Evolutionary conservation across 2,329 filamentous ascomycete species (phyloP), one percentile per base, ranked within the genome.

Genomic region (Trichophyton schoenleinii): DNA sequence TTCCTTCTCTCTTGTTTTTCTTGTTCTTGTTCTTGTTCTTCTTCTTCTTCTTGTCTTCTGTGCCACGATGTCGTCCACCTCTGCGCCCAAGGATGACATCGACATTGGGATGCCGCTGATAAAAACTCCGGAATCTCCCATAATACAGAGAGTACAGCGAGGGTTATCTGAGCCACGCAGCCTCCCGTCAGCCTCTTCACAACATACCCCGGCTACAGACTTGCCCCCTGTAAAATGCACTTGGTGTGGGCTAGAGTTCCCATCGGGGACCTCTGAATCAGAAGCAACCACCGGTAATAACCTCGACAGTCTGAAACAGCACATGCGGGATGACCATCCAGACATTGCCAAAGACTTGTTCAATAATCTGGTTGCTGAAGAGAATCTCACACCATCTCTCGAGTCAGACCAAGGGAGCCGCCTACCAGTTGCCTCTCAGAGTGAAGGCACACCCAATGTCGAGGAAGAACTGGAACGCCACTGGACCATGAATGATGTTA

Each of bases 401-500:
- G 63, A 63, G 18, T 38, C 62, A n/a, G 57, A 59, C n/a, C 61
- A 61, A 46, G 8, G 36, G 18, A 60, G 18, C 7, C 36, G 31
- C 31, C n/a, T n/a, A 22, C 41, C 58, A 3, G n/a, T 15, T 8
- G 31, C 42, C 9, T 49, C 44, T 34, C 28, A 36, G n/a, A 44
- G 44, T 22, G 31, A 58, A 18, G 48, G 60, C 7, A 58, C 55
- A 7, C 15, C 57, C 22, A 46, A 52, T n/a, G 59, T 72, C 31
- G 71, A 73, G 55, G 63, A 69, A 25, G 71, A 72, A 38, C 66
- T 75, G 20, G 64, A 67, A 8, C 64, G 68, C 34, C 65, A 70
- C 53, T 76, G 74, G 74, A 74, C 70, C 34, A 66, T 76, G 20
- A 66, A 76, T 61, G 66, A 75, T 57, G 68, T 70, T 4, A 60